phyloP scores from a whole-genome alignment of 208 protist genomes.

The Leishmania guyanensis region DNA sequence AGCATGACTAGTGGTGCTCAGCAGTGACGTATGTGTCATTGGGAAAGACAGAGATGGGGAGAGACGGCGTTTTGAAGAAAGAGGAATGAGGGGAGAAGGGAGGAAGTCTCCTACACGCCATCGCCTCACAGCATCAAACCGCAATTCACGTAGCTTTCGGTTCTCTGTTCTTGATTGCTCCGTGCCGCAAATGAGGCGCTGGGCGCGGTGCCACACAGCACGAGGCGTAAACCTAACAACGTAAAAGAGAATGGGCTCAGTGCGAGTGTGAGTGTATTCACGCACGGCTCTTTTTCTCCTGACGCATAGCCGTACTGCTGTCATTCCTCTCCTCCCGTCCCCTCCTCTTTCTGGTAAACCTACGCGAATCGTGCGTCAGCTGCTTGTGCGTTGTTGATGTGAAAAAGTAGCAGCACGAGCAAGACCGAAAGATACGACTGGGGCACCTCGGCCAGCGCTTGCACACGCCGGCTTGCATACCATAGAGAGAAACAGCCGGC shows the following conservation, averaged over 20 bases:
- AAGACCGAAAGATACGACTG: not conserved
- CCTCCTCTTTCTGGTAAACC: not conserved
- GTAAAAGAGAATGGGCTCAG: not conserved
- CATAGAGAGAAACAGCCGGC: not conserved
- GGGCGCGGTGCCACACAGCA: not conserved
- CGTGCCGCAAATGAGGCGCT: not conserved
- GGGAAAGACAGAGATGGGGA: not conserved
- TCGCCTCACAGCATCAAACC: not conserved
- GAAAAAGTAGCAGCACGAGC: not conserved
- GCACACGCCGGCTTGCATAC: not conserved
- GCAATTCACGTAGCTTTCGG: too few relatives aligned
- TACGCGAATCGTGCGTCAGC: not conserved
- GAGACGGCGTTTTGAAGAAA: not conserved
- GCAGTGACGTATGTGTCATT: not conserved
- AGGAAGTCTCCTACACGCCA: not conserved
- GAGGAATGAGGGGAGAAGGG: not conserved
- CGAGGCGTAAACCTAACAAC: not conserved
- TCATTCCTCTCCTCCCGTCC: not conserved
- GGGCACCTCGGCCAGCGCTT: too few relatives aligned
- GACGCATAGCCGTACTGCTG: not conserved
- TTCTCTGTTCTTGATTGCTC: not conserved
- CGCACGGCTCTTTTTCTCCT: not conserved
- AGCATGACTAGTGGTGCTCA: not conserved
- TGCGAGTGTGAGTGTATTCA: not conserved
- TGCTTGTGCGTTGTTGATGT: not conserved